Evolutionary conservation across 768 basidiomycete genomes (phyloP).

Genomic region (Collybiopsis confluens): DNA sequence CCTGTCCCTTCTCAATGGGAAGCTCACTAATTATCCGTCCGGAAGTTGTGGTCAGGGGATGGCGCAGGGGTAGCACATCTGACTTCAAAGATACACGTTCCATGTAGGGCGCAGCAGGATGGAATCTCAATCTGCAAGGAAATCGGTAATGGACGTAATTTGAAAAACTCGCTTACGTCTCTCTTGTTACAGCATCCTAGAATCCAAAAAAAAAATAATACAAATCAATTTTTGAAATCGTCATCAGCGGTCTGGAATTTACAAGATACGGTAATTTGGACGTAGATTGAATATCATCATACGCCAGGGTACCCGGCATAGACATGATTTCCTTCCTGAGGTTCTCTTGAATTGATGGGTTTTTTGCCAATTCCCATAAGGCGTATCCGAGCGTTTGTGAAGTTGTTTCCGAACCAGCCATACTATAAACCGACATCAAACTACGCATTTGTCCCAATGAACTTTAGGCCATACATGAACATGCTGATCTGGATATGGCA

Average conservation of each 20-base stretch:
- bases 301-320: neutral
- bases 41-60: slow-evolving; percentile 24
- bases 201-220: no score
- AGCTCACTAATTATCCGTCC: slow-evolving; percentile 13
- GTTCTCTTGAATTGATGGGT: slow-evolving; percentile 26
- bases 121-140: slow-evolving; percentile 29
- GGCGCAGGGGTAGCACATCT: slow-evolving; percentile 36
- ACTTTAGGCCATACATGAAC: slow-evolving; percentile 28
- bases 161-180: no score
- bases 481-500: slow-evolving; percentile 23
- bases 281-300: neutral
- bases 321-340: neutral
- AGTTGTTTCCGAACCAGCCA: slow-evolving; percentile 42
- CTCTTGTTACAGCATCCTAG: neutral
- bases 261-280: no score
- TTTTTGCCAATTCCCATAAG: slow-evolving; percentile 32
- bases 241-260: no score
- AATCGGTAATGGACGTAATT: neutral
- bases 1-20: neutral
- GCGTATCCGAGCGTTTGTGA: slow-evolving; percentile 30
- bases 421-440: slow-evolving; percentile 13
- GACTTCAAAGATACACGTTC: slow-evolving; percentile 35
- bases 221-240: no score
- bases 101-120: slow-evolving; percentile 35
- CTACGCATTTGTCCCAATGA: no score